These are phyloP conservation scores for Kalmusia sp. DNA, from an alignment of 2,329 filamentous ascomycete species.

Conservation along the genomic window DNA sequence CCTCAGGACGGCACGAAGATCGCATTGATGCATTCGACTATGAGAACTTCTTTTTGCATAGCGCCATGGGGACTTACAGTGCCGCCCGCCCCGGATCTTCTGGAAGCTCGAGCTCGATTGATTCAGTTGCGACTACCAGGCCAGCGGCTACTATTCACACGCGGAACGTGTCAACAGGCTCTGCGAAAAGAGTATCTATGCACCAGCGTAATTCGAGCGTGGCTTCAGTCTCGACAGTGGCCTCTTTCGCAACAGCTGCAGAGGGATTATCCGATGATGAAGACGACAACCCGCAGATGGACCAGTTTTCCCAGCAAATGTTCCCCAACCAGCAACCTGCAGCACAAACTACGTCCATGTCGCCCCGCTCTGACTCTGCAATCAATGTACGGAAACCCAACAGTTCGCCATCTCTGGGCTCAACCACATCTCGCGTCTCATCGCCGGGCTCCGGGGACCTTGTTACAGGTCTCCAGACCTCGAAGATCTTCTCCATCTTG, in stretches of 20 bases:
- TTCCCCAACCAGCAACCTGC: slow-evolving; percentile 29
- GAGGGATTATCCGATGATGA: slow-evolving; percentile 55
- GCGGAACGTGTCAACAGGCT: slow-evolving; percentile 23
- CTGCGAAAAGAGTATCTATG: slow-evolving; percentile 35
- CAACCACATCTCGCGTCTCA: slow-evolving; percentile 31
- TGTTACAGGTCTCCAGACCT: slow-evolving; percentile 44
- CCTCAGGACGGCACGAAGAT: slow-evolving; percentile 77
- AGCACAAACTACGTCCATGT: slow-evolving; percentile 22
- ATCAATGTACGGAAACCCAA: slow-evolving; percentile 38
- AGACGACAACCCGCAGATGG: slow-evolving; percentile 51
- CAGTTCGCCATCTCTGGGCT: slow-evolving; percentile 35
- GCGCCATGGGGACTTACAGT: slow-evolving; percentile 81
- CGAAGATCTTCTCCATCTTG: slow-evolving; percentile 51
- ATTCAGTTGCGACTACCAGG: slow-evolving; percentile 60
- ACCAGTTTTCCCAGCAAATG: slow-evolving; percentile 45
- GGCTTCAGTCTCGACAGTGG: slow-evolving; percentile 67
- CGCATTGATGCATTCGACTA: slow-evolving; percentile 96
- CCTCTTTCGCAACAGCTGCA: slow-evolving; percentile 69
- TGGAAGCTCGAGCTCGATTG: slow-evolving; percentile 59
- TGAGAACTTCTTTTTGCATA: slow-evolving; percentile 93
- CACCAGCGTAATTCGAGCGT: slow-evolving; percentile 62
- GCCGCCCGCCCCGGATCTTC: slow-evolving; percentile 63
- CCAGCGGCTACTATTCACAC: slow-evolving; percentile 36
- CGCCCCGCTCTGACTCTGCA: slow-evolving; percentile 41
- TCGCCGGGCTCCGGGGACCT: slow-evolving; percentile 39